phyloP scores from a whole-genome alignment of 2,329 filamentous ascomycete species.

The Trichoderma atrobrunneum region DNA sequence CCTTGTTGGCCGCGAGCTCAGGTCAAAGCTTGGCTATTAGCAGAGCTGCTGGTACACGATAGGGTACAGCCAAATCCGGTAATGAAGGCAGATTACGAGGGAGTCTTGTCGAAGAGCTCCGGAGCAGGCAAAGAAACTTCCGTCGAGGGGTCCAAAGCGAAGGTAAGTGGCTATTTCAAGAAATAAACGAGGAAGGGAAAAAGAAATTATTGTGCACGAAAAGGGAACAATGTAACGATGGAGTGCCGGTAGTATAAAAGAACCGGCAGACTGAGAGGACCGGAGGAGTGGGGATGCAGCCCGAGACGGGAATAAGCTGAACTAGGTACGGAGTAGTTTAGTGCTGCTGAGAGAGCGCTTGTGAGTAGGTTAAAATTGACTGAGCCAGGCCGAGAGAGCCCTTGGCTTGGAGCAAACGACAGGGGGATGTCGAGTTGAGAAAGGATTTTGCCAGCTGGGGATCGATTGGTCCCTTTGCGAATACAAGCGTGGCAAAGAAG shows the following conservation, averaged over 20 bases:
- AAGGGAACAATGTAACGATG: conserved; percentile 16
- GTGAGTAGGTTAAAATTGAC: conserved; percentile 15
- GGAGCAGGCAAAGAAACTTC: background rate
- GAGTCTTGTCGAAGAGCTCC: background rate
- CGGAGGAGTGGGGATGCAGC: conserved; percentile 20
- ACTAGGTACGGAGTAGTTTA: conserved; percentile 19
- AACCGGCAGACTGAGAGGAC: conserved; percentile 17
- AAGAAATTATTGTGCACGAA: conserved; percentile 10
- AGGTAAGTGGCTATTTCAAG: background rate
- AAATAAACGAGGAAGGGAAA: background rate
- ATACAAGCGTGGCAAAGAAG: conserved; percentile 16
- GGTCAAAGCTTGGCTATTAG: background rate
- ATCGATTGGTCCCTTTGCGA: conserved; percentile 15
- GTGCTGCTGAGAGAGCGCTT: conserved; percentile 14
- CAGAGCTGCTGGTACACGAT: background rate
- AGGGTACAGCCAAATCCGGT: background rate
- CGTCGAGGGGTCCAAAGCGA: background rate
- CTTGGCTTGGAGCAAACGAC: conserved; percentile 16
- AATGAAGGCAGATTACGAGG: background rate
- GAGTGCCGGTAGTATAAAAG: conserved; percentile 18
- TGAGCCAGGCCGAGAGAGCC: conserved; percentile 9
- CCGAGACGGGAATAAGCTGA: conserved; percentile 23
- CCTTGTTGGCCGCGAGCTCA: background rate
- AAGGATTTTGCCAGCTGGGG: conserved; percentile 17
- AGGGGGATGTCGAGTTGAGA: conserved; percentile 11